These are phyloP conservation scores for Lactarius akahatsu DNA, from an alignment of 768 basidiomycete genomes.

Conservation along the genomic window DNA sequence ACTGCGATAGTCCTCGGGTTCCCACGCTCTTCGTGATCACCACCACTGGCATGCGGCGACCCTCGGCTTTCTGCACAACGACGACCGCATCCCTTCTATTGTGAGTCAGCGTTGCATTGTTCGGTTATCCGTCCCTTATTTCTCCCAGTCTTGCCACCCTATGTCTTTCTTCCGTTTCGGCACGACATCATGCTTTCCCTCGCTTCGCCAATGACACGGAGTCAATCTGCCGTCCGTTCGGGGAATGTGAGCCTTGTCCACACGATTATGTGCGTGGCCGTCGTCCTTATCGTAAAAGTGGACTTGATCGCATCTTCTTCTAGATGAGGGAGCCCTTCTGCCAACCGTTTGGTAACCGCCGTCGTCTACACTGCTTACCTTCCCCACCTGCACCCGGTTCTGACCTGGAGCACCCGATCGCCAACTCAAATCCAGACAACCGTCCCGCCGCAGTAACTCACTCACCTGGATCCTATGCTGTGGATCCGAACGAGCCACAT, in stretches of 20 bases:
- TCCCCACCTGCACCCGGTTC: constrained; percentile 14
- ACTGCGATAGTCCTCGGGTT: constrained; percentile 9
- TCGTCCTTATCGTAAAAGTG: constrained; percentile 7
- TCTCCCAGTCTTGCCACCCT: constrained; percentile 15
- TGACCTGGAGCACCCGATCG: constrained; percentile 22
- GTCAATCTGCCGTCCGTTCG: constrained; percentile 32
- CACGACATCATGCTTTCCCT: constrained; percentile 4
- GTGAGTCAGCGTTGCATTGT: neutral
- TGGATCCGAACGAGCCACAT: constrained; percentile 15
- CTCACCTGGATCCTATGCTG: constrained; percentile 18
- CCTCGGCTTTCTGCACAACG: constrained; percentile 10
- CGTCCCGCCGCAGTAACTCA: neutral
- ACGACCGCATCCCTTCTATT: constrained; percentile 15
- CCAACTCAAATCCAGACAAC: constrained; percentile 32
- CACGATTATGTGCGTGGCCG: constrained; percentile 38
- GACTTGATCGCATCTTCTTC: constrained; percentile 19
- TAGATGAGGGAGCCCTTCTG: constrained; percentile 88
- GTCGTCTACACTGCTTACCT: constrained; percentile 78
- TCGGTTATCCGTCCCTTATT: neutral
- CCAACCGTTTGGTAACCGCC: constrained; percentile 92
- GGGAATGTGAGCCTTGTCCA: constrained; percentile 45
- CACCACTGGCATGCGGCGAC: constrained; percentile 10
- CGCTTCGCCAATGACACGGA: constrained; percentile 26
- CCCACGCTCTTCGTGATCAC: constrained; percentile 25
- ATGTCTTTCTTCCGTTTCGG: constrained; percentile 18